Evolutionary conservation across 2,329 filamentous ascomycete genomes (phyloP).

Genomic region (Aureobasidium vineae): DNA sequence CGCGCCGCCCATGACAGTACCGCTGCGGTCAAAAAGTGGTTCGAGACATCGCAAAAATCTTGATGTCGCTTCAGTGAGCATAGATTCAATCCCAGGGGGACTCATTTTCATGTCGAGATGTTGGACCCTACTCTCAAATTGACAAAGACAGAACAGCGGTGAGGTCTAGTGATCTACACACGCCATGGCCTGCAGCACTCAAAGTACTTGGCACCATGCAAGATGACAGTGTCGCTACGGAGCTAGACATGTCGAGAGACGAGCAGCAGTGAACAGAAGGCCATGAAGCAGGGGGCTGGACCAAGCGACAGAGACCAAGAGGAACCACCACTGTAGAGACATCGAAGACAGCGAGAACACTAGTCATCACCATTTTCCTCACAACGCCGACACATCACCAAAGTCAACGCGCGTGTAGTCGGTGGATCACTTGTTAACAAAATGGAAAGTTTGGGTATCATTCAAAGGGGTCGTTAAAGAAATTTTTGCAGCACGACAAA

Average conservation of each 20-base stretch:
- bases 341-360: not conserved
- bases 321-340: not conserved
- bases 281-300: not conserved
- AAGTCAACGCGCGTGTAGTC: constrained; percentile 31
- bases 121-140: not conserved
- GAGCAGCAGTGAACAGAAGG: not conserved
- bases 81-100: not conserved
- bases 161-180: not conserved
- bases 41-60: constrained; percentile 32
- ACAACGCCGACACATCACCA: constrained; percentile 9
- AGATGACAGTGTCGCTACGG: not conserved
- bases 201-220: not conserved
- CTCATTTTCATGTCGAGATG: not conserved
- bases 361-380: not conserved
- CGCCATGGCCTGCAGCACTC: not conserved
- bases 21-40: constrained; percentile 48
- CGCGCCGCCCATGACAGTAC: constrained; percentile 50
- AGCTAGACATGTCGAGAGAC: not conserved
- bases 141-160: not conserved
- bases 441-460: constrained; percentile 27
- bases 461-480: constrained; percentile 24
- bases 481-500: constrained; percentile 27
- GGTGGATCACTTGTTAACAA: constrained; percentile 21
- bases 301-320: not conserved
- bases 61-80: not conserved